Evolutionary conservation across 768 basidiomycete genomes (phyloP).

Genomic region (Lepiota subincarnata): DNA sequence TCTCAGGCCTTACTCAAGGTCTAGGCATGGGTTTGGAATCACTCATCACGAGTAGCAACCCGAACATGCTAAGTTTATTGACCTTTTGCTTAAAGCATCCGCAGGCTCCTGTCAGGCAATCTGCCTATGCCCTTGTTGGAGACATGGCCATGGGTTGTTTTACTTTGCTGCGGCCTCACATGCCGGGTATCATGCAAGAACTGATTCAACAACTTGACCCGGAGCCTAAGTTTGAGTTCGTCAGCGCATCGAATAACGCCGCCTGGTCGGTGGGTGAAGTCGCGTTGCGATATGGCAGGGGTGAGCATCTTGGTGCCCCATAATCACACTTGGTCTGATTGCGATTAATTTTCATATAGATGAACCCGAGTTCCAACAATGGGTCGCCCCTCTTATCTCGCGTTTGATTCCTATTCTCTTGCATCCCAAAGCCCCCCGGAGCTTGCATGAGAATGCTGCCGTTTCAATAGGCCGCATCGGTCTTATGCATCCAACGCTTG

Average conservation of each 20-base stretch:
- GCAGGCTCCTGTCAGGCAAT: constrained; percentile 92
- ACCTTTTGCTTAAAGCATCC: constrained; percentile 92
- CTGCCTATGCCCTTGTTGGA: constrained; percentile 96
- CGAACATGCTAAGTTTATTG: constrained; percentile 76
- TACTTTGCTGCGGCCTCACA: constrained; percentile 73
- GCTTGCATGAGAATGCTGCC: constrained; percentile 95
- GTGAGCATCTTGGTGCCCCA: constrained; percentile 33
- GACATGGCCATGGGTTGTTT: constrained; percentile 98
- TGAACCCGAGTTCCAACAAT: constrained; percentile 87
- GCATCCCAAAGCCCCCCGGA: constrained; percentile 89
- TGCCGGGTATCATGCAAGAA: constrained; percentile 87
- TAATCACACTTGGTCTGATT: not conserved
- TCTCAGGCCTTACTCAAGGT: constrained; percentile 95
- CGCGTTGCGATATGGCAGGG: constrained; percentile 83
- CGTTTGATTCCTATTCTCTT: constrained; percentile 91
- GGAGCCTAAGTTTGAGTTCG: constrained; percentile 89
- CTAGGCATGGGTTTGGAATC: constrained; percentile 75
- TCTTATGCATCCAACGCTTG: constrained; percentile 82
- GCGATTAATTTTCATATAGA: constrained; percentile 35
- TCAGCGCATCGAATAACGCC: constrained; percentile 98
- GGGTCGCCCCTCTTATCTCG: constrained; percentile 82
- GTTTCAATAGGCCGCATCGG: constrained; percentile 97
- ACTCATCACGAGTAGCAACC: constrained; percentile 64
- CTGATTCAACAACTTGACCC: constrained; percentile 87
- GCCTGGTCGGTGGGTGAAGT: constrained; percentile 99